Conservation (phyloP, 352 stramenopile species). For the Phytopythium oedochilum region DNA sequence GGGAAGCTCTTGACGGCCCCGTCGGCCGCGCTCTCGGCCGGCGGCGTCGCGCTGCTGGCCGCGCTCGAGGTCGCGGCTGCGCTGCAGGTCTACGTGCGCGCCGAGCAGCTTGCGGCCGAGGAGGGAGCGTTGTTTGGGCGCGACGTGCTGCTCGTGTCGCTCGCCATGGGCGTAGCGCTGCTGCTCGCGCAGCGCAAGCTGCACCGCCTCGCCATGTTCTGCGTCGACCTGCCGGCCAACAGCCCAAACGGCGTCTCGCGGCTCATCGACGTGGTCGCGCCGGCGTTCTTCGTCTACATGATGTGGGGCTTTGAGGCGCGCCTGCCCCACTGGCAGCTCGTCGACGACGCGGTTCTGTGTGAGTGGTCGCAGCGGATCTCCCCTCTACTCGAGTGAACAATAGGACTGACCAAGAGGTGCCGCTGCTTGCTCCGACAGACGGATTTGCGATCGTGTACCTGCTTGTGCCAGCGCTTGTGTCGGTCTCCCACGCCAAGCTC, state of each 20-base stretch:
- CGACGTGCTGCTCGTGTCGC: slow-evolving; percentile 6
- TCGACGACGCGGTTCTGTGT: slow-evolving; percentile 27
- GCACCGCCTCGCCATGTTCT: slow-evolving; percentile 33
- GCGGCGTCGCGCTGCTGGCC: slow-evolving; percentile 17
- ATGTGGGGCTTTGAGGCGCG: slow-evolving; percentile 18
- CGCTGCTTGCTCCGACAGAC: slow-evolving; percentile 8
- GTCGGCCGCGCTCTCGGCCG: slow-evolving; percentile 14
- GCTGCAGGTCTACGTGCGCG: slow-evolving; percentile 15
- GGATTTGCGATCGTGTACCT: slow-evolving; percentile 31
- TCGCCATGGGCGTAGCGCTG: slow-evolving; percentile 20
- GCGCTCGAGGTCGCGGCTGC: slow-evolving; percentile 12
- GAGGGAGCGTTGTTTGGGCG: background rate
- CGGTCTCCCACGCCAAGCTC: slow-evolving; percentile 28
- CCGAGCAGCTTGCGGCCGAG: background rate
- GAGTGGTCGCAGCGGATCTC: slow-evolving; percentile 11
- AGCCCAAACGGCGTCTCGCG: slow-evolving; percentile 17
- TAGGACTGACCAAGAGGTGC: too few species aligned
- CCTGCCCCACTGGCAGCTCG: slow-evolving; percentile 27
- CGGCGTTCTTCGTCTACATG: slow-evolving; percentile 19
- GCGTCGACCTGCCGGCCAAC: slow-evolving; percentile 20
- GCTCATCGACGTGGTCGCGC: slow-evolving; percentile 19
- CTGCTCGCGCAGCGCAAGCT: slow-evolving; percentile 43
- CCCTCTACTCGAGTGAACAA: too few species aligned
- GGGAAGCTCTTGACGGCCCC: slow-evolving; percentile 32
- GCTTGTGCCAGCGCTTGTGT: slow-evolving; percentile 23